phyloP scores from a whole-genome alignment of 192 early-diverging fungal species.

The Backusella morwellensis region DNA sequence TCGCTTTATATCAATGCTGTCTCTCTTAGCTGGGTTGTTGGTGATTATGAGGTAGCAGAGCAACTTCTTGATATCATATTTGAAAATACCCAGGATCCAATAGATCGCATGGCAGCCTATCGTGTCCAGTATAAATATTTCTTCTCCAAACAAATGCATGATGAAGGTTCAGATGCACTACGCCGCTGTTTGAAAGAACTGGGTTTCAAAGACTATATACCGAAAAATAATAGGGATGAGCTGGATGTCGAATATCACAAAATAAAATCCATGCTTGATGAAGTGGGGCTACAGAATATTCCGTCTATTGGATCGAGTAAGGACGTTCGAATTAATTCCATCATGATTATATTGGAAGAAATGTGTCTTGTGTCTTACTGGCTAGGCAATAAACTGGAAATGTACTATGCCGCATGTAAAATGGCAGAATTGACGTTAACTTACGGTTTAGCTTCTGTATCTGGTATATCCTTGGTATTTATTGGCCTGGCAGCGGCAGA shows the following conservation, averaged over 20 bases:
- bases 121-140: conserved; percentile 22
- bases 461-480: conserved; percentile 23
- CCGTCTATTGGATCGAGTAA: not conserved
- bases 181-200: conserved; percentile 20
- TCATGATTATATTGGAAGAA: conserved; percentile 31
- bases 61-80: conserved; percentile 19
- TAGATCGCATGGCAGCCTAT: conserved; percentile 24
- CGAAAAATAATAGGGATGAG: not conserved
- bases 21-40: conserved; percentile 28
- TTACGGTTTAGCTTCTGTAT: conserved; percentile 17
- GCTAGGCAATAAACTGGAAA: conserved; percentile 23
- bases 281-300: conserved; percentile 14
- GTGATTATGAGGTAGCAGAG: conserved; percentile 21
- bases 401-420: conserved; percentile 25
- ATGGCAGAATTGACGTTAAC: conserved; percentile 13
- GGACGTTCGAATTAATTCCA: conserved; percentile 1
- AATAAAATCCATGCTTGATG: conserved; percentile 5
- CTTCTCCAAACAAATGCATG: conserved; percentile 26
- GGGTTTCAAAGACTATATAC: not conserved
- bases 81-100: conserved; percentile 11
- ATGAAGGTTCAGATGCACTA: conserved; percentile 12
- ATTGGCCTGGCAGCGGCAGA: conserved; percentile 21
- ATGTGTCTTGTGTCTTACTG: conserved; percentile 28
- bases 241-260: conserved; percentile 1
- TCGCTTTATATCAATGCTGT: conserved; percentile 17